Percentiles rank a stretch among this genome's conserved stretches.
phyloP scores from a whole-genome alignment of 371 early-diverging fungal genomes.

The Coemansia sp. region DNA sequence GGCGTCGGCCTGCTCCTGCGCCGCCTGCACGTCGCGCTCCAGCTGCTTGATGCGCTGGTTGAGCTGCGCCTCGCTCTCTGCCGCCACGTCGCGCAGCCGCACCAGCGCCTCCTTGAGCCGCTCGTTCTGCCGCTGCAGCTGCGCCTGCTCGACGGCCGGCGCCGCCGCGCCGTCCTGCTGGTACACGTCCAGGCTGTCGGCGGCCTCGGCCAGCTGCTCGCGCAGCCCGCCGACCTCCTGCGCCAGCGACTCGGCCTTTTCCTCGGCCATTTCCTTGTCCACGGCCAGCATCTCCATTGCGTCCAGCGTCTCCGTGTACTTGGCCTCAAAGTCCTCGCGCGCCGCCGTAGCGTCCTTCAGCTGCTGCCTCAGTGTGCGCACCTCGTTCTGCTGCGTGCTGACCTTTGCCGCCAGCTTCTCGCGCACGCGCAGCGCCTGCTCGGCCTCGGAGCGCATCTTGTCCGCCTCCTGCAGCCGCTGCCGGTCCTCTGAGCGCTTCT shows the following conservation, averaged over 20 bases:
- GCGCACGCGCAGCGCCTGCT: slow-evolving; percentile 64
- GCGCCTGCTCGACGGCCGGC: slow-evolving; percentile 61
- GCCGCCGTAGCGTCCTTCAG: slow-evolving; percentile 62
- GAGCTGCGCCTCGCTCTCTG: slow-evolving; percentile 70
- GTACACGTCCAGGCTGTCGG: slow-evolving; percentile 50
- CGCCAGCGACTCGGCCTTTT: slow-evolving; percentile 73
- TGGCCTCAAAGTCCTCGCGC: slow-evolving; percentile 64
- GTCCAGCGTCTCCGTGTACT: slow-evolving; percentile 72
- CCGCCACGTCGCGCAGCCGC: slow-evolving; percentile 77
- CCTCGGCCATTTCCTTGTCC: slow-evolving; percentile 92
- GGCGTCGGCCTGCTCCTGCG: slow-evolving; percentile 62
- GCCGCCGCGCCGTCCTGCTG: slow-evolving; percentile 12
- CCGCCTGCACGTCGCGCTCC: slow-evolving; percentile 66
- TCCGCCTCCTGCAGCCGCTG: slow-evolving; percentile 73
- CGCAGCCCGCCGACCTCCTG: slow-evolving; percentile 71
- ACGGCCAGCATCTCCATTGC: slow-evolving; percentile 81
- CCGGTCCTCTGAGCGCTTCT: slow-evolving; percentile 79
- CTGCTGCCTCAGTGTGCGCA: slow-evolving; percentile 61
- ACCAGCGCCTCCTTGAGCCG: slow-evolving; percentile 84
- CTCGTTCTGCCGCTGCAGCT: slow-evolving; percentile 81
- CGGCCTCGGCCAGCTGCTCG: slow-evolving; percentile 79
- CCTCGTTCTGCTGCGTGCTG: slow-evolving; percentile 69
- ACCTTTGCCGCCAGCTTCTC: slow-evolving; percentile 73
- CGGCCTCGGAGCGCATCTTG: slow-evolving; percentile 69
- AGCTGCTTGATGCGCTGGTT: slow-evolving; percentile 62